A percentile compares a stretch with the other conserved stretches of the same genome.
Conservation (phyloP, 768 basidiomycete genomes). For the Pleurotus ostreatus region DNA sequence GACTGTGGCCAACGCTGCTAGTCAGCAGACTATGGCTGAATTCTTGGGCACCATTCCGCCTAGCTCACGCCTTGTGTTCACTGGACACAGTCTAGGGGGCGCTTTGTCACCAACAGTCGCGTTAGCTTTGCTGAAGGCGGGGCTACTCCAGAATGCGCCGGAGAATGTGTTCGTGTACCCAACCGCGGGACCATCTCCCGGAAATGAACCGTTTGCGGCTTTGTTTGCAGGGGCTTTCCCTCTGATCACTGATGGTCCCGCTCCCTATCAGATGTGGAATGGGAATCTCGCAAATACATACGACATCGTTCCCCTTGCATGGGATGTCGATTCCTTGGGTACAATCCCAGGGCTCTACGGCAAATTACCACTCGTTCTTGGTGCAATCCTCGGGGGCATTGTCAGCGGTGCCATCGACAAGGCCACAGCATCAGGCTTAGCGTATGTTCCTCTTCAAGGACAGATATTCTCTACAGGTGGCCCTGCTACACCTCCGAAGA, state of each 20-base stretch:
- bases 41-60: background rate
- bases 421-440: background rate
- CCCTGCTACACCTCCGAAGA: background rate
- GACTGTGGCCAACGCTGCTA: background rate
- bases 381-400: too few species aligned
- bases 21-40: background rate
- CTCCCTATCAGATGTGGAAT: constrained; percentile 2
- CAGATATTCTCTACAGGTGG: background rate
- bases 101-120: background rate
- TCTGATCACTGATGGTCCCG: background rate
- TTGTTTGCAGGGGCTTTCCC: background rate
- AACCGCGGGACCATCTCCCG: background rate
- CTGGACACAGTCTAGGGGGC: constrained; percentile 3
- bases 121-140: background rate
- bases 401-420: background rate
- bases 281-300: background rate
- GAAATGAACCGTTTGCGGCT: background rate
- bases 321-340: background rate
- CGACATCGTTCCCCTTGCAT: background rate
- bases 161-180: background rate
- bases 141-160: background rate
- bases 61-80: constrained; percentile 1
- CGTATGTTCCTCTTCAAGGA: background rate
- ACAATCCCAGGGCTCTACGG: background rate
- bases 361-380: background rate